Percentiles rank a stretch among this genome's conserved stretches.
These are phyloP conservation scores for Malbranchea cinnamomea DNA, from an alignment of 2,329 filamentous ascomycete species.

Conservation along the genomic window DNA sequence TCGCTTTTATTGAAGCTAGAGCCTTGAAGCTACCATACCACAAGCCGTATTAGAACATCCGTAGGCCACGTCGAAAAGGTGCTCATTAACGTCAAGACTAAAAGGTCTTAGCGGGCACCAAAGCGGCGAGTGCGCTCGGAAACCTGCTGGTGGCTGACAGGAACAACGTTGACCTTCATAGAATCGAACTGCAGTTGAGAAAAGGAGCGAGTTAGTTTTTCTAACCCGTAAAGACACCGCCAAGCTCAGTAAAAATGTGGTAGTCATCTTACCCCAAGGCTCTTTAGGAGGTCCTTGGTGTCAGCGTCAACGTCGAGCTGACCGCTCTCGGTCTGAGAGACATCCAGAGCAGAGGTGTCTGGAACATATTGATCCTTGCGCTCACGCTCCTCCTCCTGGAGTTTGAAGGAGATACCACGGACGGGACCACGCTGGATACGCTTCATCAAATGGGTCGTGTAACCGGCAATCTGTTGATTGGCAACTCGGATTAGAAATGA, in stretches of 20 bases:
- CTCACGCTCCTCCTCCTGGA: conserved; percentile 99
- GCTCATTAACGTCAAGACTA: too few relatives aligned
- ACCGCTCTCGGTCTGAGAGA: conserved; percentile 84
- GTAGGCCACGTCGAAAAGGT: conserved; percentile 1
- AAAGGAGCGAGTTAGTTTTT: conserved; percentile 16
- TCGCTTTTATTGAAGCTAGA: conserved; percentile 8
- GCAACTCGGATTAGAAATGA: neutral
- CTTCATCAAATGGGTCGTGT: conserved; percentile 99
- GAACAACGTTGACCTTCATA: conserved; percentile 90
- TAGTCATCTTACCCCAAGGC: conserved; percentile 70
- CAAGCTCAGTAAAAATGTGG: conserved; percentile 2
- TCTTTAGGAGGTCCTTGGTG: conserved; percentile 98
- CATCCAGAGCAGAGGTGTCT: conserved; percentile 96
- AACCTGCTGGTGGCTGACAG: conserved; percentile 76
- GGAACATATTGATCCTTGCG: conserved; percentile 99
- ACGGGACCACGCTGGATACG: conserved; percentile 98
- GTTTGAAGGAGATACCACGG: conserved; percentile 99
- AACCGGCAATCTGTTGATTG: conserved; percentile 69
- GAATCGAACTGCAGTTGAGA: conserved; percentile 63
- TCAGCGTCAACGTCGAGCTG: conserved; percentile 90
- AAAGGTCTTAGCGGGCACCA: too few relatives aligned
- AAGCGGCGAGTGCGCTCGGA: conserved; percentile 70
- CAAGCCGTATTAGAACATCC: conserved; percentile 3
- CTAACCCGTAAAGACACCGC: conserved; percentile 4
- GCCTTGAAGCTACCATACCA: conserved; percentile 1